Percentiles rank a stretch among this genome's conserved stretches.
Conservation (phyloP, 2,329 filamentous ascomycete genomes). For the Ophiostoma montium region DNA sequence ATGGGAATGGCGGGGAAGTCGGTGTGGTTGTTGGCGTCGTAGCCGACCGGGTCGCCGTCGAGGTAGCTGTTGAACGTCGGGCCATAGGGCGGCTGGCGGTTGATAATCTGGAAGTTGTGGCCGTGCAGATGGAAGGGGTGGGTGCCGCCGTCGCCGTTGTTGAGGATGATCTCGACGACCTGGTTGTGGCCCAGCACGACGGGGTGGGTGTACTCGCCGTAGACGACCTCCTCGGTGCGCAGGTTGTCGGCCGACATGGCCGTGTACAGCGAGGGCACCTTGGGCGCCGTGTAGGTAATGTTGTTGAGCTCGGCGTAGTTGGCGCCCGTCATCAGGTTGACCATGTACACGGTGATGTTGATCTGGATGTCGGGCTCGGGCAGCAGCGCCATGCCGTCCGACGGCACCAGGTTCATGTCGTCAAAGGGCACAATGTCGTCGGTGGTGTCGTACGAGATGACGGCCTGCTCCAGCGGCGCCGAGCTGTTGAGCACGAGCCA, state of each 20-base stretch:
- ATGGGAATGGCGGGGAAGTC: conserved; percentile 43
- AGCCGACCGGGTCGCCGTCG: conserved; percentile 22
- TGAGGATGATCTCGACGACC: conserved; percentile 62
- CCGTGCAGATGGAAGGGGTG: conserved; percentile 73
- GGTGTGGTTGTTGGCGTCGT: conserved; percentile 13
- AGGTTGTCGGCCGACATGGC: conserved; percentile 45
- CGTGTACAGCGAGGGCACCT: conserved; percentile 70
- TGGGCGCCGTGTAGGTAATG: conserved; percentile 58
- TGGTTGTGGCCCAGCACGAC: conserved; percentile 54
- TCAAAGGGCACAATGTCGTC: conserved; percentile 55
- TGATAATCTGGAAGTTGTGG: conserved; percentile 50
- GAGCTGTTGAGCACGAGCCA: conserved; percentile 46
- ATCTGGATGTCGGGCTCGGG: conserved; percentile 49
- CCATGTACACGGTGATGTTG: conserved; percentile 49
- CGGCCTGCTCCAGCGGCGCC: conserved; percentile 29
- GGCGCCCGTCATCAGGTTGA: conserved; percentile 36
- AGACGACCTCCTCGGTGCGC: conserved; percentile 44
- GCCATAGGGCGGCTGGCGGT: conserved; percentile 45
- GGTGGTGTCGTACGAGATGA: conserved; percentile 7
- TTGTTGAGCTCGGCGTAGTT: conserved; percentile 58
- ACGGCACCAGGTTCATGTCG: conserved; percentile 56
- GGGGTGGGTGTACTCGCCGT: conserved; percentile 51
- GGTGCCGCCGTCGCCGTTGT: conserved; percentile 57
- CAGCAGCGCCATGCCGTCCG: conserved; percentile 48
- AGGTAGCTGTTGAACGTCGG: conserved; percentile 37